phyloP scores from a whole-genome alignment of 805 yeast species.

The Phaffomyces opuntiae region DNA sequence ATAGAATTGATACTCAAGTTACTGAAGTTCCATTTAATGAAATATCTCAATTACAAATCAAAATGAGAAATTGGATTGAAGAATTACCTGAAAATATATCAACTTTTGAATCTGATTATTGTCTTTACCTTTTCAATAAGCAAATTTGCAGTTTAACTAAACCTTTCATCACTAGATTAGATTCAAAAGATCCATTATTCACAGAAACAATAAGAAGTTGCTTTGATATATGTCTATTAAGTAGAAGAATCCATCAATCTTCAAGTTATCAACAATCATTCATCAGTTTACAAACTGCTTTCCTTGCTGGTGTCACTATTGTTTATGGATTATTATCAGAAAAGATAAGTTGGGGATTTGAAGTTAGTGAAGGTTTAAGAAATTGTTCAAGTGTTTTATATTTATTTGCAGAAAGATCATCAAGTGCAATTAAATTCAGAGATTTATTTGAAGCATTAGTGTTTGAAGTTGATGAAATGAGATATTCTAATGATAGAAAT shows the following conservation, averaged over 20 bases:
- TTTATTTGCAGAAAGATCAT: slow-evolving; percentile 1
- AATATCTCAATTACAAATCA: background rate
- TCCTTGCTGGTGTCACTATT: slow-evolving; percentile 2
- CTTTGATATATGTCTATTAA: slow-evolving; percentile 2
- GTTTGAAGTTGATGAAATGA: slow-evolving; percentile 2
- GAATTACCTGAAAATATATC: background rate
- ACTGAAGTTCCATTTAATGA: background rate
- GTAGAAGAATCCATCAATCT: slow-evolving; percentile 2
- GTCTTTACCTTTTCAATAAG: slow-evolving; percentile 2
- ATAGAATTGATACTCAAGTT: background rate
- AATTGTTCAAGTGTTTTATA: slow-evolving; percentile 3
- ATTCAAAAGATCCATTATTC: background rate
- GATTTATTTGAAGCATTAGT: slow-evolving; percentile 1
- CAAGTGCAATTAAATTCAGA: background rate
- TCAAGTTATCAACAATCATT: slow-evolving; percentile 2
- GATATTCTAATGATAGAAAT: background rate
- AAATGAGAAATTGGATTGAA: slow-evolving; percentile 1
- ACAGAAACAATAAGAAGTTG: slow-evolving; percentile 2
- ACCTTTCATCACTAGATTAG: slow-evolving; percentile 1
- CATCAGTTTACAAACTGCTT: slow-evolving; percentile 1
- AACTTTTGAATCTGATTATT: slow-evolving; percentile 1
- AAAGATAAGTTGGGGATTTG: slow-evolving; percentile 1
- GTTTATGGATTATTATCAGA: slow-evolving; percentile 1
- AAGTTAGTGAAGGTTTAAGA: slow-evolving; percentile 3
- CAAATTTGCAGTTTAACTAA: slow-evolving; percentile 2